Evolutionary conservation across 2,329 filamentous ascomycete genomes (phyloP).

Genomic region (Ascocoryne sarcoides): DNA sequence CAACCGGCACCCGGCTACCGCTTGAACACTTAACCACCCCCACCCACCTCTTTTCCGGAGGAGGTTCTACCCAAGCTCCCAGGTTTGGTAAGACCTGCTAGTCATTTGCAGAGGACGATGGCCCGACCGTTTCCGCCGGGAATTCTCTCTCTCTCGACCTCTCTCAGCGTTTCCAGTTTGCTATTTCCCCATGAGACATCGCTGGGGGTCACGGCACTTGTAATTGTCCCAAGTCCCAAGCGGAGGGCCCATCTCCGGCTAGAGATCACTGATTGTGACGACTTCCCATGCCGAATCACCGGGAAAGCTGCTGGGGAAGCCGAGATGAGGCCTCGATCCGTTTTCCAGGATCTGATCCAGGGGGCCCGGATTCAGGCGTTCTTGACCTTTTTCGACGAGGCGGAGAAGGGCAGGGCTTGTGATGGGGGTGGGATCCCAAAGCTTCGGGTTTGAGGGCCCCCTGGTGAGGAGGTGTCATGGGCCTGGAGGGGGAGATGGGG

Average conservation of each 20-base stretch:
- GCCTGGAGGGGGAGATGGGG: background rate
- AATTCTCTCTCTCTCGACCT: too few relatives aligned
- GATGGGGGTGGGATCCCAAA: conserved; percentile 12
- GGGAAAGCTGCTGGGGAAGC: background rate
- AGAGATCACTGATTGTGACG: background rate
- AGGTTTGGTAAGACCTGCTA: too few relatives aligned
- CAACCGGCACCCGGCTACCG: too few relatives aligned
- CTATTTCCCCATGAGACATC: too few relatives aligned
- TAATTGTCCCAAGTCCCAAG: too few relatives aligned
- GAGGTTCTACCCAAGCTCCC: too few relatives aligned
- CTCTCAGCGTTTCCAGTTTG: too few relatives aligned
- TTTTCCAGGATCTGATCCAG: background rate
- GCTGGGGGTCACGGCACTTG: too few relatives aligned
- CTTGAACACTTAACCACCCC: too few relatives aligned
- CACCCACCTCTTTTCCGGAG: too few relatives aligned
- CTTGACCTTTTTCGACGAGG: conserved; percentile 1
- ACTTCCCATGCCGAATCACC: background rate
- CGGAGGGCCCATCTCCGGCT: background rate
- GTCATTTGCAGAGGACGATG: too few relatives aligned
- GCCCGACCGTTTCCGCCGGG: too few relatives aligned
- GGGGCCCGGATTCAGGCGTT: conserved; percentile 2
- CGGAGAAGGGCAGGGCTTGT: conserved; percentile 3
- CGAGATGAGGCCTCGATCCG: background rate
- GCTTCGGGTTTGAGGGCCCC: conserved; percentile 15
- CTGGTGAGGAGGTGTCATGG: conserved; percentile 8